These are phyloP conservation scores for Didymellaceae sp. DNA, from an alignment of 2,329 filamentous ascomycete species.

Conservation along the genomic window DNA sequence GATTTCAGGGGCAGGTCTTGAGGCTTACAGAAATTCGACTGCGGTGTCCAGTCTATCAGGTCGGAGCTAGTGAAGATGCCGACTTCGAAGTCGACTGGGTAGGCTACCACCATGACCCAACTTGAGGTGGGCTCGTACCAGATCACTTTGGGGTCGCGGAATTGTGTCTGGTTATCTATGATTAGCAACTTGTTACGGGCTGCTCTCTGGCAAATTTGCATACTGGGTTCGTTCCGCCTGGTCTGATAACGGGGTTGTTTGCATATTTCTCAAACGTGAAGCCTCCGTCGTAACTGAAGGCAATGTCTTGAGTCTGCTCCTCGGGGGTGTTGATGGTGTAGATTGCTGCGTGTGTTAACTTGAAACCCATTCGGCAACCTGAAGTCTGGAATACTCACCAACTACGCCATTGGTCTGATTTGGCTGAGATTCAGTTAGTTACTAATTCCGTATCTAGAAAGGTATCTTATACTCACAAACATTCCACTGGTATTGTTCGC, in stretches of 20 bases:
- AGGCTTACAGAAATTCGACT: constrained; percentile 62
- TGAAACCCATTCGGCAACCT: background rate
- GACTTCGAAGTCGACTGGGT: constrained; percentile 62
- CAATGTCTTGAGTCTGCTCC: constrained; percentile 64
- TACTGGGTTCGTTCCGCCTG: constrained; percentile 50
- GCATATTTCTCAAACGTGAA: constrained; percentile 67
- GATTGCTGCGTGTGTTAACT: constrained; percentile 64
- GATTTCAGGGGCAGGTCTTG: background rate
- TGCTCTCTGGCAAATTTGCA: background rate
- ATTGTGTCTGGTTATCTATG: constrained; percentile 52
- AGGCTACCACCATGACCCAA: constrained; percentile 60
- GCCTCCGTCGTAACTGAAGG: constrained; percentile 67
- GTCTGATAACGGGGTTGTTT: constrained; percentile 65
- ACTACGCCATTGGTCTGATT: constrained; percentile 27
- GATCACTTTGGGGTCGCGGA: constrained; percentile 71
- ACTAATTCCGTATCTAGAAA: background rate
- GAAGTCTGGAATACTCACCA: background rate
- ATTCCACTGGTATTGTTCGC: constrained; percentile 70
- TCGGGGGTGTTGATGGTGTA: constrained; percentile 57
- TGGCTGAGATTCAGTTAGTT: constrained; percentile 51
- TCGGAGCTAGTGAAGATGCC: constrained; percentile 68
- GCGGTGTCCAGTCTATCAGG: constrained; percentile 64
- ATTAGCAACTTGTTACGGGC: no score
- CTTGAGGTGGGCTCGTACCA: constrained; percentile 6
- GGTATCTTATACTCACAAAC: constrained; percentile 49